Evolutionary conservation across 2,329 filamentous ascomycete species (phyloP), one percentile per base, ranked within the genome.

Genomic region (Lanzia echinophila): DNA sequence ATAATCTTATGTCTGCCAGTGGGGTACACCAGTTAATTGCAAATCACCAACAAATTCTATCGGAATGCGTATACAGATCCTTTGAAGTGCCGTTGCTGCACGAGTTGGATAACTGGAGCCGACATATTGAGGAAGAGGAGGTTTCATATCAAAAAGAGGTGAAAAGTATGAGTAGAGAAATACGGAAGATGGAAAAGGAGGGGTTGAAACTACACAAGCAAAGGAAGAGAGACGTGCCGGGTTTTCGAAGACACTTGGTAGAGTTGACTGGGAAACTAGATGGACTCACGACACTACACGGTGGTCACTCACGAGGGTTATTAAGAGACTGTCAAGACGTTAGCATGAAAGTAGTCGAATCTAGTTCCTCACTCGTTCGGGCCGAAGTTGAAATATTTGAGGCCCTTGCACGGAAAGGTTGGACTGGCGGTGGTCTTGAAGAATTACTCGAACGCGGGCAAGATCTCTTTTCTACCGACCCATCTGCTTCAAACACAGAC

Each of bases 331-430:
- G 80, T 63, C 83, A 86, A 67, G 82, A 84, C 61, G 82, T 82
- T 59, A 84, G 81, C 61, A 73, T 69, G 24, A 74, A 75, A 59
- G 84, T 86, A 60, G 75, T 84, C 17, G 83, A 86, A 54, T 81
- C 82, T 17, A 79, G 79, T 62, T 84, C 82, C 63, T 82, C 79
- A 57, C 74, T 87, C 11, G 83, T 86, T 12, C 73, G 83, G 17
- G 83, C 83, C 52, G 83, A 87, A 69, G 79, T 87, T 19, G 83
- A 87, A 68, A 86, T 87, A 28, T 86, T 85, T 55, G 83, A 87
- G 70, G 74, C 78, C 22, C 70, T 87, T 22, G 83, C 83, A 19
- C 72, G 82, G 56, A 87, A 87, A 63, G 83, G 83, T 7, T 86
- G 83, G 83, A 78, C 72, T 19, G 83, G 83, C 36, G 83, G 83